Evolutionary conservation across 345 rosid species (phyloP).

Genomic region (Carallia pectinifolia): DNA sequence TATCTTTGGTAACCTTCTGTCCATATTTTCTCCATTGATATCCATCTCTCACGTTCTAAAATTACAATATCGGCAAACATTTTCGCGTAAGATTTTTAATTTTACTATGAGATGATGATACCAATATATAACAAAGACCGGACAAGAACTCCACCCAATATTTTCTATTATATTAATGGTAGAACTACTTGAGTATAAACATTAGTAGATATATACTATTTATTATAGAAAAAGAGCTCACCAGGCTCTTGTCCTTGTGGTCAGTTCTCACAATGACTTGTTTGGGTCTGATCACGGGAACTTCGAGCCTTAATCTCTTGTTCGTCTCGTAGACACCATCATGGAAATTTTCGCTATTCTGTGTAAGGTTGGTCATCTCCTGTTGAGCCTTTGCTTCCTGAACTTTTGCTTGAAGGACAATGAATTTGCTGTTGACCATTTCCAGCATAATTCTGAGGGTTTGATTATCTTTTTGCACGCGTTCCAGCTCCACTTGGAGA

Average conservation of each 20-base stretch:
- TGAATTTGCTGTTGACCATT: conserved; percentile 32
- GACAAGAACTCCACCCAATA: no score
- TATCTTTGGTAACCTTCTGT: conserved; percentile 59
- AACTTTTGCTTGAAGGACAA: conserved; percentile 24
- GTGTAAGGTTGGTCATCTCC: background rate
- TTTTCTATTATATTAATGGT: no score
- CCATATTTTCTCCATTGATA: conserved; percentile 75
- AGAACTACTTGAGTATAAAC: no score
- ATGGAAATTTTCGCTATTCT: background rate
- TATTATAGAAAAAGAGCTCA: conserved; percentile 10
- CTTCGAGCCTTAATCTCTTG: conserved; percentile 24
- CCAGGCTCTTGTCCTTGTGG: conserved; percentile 42
- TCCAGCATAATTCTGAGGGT: conserved; percentile 35
- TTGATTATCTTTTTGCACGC: conserved; percentile 40
- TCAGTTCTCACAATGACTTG: conserved; percentile 35
- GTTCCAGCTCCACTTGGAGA: conserved; percentile 33
- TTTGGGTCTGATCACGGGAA: conserved; percentile 23
- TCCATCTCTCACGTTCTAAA: conserved; percentile 56
- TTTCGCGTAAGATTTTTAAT: no score
- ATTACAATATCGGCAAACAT: background rate
- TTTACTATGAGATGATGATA: background rate
- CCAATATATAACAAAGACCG: background rate
- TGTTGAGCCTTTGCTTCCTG: conserved; percentile 14
- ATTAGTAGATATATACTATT: no score
- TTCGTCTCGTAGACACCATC: conserved; percentile 2